Conservation (phyloP, 768 basidiomycete species). For the Tulasnella sp. region DNA sequence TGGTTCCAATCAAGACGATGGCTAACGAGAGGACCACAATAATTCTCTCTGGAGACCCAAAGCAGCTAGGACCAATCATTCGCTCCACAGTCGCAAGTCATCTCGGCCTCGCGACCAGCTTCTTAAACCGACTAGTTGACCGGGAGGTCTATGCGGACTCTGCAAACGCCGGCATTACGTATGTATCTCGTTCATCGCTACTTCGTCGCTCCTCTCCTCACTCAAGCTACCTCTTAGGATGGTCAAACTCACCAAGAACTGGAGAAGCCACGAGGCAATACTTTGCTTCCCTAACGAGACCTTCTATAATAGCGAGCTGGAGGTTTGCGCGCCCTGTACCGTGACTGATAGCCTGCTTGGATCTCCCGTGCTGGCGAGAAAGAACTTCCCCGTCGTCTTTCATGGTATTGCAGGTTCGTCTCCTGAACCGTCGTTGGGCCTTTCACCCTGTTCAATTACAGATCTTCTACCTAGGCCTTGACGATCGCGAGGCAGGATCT, state of each 20-base stretch:
- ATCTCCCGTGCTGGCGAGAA: constrained; percentile 43
- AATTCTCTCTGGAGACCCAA: constrained; percentile 64
- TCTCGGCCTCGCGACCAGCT: constrained; percentile 57
- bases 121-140: constrained; percentile 57
- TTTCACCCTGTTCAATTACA: not conserved
- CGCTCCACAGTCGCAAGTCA: constrained; percentile 54
- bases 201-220: not conserved
- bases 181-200: constrained; percentile 6
- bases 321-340: constrained; percentile 43
- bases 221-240: constrained; percentile 40
- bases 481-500: constrained; percentile 59
- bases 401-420: constrained; percentile 51
- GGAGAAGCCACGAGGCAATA: constrained; percentile 59
- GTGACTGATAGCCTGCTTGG: constrained; percentile 21
- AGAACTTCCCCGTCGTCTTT: constrained; percentile 59
- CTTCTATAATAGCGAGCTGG: constrained; percentile 56
- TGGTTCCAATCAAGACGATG: constrained; percentile 59
- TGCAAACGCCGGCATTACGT: constrained; percentile 30
- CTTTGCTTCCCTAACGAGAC: constrained; percentile 56
- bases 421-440: not conserved
- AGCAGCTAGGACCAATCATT: constrained; percentile 67
- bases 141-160: constrained; percentile 36
- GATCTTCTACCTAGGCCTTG: constrained; percentile 34
- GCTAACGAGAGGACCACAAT: constrained; percentile 52
- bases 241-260: constrained; percentile 61